phyloP scores from a whole-genome alignment of 345 rosid species.

The Eucalyptus polybractea region DNA sequence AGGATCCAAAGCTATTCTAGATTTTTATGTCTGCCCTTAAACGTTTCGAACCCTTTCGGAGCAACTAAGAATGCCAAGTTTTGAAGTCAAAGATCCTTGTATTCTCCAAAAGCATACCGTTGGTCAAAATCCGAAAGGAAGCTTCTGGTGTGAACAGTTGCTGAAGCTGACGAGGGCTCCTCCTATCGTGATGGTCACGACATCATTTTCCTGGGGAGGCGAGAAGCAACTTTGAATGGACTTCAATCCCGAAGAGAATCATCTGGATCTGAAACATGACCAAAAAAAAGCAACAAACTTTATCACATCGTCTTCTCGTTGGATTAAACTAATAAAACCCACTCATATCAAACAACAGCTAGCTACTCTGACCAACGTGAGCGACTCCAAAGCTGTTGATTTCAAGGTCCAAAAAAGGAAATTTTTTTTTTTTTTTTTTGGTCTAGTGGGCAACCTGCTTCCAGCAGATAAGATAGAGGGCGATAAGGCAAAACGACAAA shows the following conservation, averaged over 20 bases:
- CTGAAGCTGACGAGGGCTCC: not conserved
- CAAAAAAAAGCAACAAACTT: not conserved
- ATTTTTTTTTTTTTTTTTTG: not conserved
- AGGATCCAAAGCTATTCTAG: not conserved
- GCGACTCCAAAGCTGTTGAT: not conserved
- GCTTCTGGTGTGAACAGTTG: not conserved
- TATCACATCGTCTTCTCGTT: not conserved
- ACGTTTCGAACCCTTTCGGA: not conserved
- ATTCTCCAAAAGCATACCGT: not conserved
- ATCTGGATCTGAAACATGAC: slow-evolving; percentile 8
- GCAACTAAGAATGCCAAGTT: not conserved
- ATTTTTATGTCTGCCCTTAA: not conserved
- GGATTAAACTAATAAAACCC: not conserved
- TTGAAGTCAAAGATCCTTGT: not conserved
- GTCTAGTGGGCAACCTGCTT: not conserved
- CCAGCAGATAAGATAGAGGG: not conserved
- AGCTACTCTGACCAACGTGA: not conserved
- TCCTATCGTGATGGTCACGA: not conserved
- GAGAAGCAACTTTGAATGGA: not conserved
- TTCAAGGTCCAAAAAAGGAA: not conserved
- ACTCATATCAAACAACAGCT: not conserved
- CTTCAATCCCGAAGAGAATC: not conserved
- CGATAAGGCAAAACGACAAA: not conserved
- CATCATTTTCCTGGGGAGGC: not conserved
- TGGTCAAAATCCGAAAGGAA: slow-evolving; percentile 1